These are phyloP conservation scores for Theobroma cacao DNA, from an alignment of 345 rosid genomes.

Conservation along the genomic window DNA sequence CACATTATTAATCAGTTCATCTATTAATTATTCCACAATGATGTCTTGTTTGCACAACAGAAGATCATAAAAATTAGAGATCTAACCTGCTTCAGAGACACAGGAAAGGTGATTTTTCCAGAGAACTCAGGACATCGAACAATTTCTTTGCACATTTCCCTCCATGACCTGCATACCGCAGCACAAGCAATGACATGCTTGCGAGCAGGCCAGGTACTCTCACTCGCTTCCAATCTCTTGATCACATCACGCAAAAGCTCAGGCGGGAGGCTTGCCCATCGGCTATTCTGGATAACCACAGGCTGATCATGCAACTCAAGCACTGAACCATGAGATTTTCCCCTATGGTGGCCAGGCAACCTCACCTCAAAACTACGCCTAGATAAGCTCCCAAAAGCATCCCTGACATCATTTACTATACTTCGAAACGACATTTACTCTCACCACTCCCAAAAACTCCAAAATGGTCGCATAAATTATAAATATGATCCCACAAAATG, in stretches of 20 bases:
- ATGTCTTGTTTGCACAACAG: neutral
- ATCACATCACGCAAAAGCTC: slow-evolving; percentile 87
- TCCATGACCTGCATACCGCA: slow-evolving; percentile 90
- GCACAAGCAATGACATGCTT: slow-evolving; percentile 94
- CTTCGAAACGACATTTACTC: slow-evolving; percentile 82
- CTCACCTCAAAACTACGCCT: slow-evolving; percentile 86
- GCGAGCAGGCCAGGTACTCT: slow-evolving; percentile 83
- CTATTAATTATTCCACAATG: neutral
- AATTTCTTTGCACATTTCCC: slow-evolving; percentile 91
- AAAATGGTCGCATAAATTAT: slow-evolving; percentile 10
- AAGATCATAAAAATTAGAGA: neutral
- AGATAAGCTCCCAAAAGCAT: slow-evolving; percentile 88
- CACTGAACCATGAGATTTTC: slow-evolving; percentile 77
- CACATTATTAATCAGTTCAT: neutral
- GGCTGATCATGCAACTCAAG: slow-evolving; percentile 66
- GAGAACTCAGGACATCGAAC: slow-evolving; percentile 75
- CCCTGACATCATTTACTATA: slow-evolving; percentile 89
- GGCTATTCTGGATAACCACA: slow-evolving; percentile 55
- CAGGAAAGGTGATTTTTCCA: slow-evolving; percentile 90
- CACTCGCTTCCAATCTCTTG: slow-evolving; percentile 86
- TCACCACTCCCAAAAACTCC: neutral
- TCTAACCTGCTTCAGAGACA: slow-evolving; percentile 86
- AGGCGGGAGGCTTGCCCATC: slow-evolving; percentile 89
- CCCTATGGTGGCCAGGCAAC: slow-evolving; percentile 56
- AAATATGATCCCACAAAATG: slow-evolving; percentile 5